phyloP scores from a whole-genome alignment of 2,329 filamentous ascomycete species.

The Diaporthe ilicicola region DNA sequence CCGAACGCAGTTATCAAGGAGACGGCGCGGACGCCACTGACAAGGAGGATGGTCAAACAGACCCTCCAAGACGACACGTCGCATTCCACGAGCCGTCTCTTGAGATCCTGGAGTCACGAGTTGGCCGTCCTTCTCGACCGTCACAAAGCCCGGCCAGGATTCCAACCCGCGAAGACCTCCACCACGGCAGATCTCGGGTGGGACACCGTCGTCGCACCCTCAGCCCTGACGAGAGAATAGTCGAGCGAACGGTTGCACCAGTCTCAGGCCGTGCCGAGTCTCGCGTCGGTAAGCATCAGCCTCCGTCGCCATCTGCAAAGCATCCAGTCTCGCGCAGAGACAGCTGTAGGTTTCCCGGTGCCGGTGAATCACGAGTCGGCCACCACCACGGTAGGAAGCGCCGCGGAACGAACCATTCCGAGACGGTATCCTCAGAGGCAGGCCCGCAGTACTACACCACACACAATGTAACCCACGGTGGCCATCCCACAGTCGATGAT shows the following conservation, averaged over 20 bases:
- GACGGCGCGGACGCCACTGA: background rate
- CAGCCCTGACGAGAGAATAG: background rate
- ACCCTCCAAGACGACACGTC: background rate
- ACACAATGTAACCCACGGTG: background rate
- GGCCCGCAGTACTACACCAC: background rate
- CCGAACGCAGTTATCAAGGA: background rate
- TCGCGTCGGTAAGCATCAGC: background rate
- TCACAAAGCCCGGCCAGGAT: background rate
- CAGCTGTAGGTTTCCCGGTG: background rate
- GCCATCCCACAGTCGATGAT: background rate
- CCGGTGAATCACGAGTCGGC: background rate
- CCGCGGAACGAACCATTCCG: background rate
- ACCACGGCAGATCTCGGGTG: conserved; percentile 9
- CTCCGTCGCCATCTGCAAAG: background rate
- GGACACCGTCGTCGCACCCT: background rate
- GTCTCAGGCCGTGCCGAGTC: background rate
- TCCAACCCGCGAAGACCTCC: conserved; percentile 4
- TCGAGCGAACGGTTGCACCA: background rate
- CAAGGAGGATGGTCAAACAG: background rate
- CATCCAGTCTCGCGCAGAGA: background rate
- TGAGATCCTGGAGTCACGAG: background rate
- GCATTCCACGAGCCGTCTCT: conserved; percentile 8
- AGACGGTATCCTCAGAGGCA: background rate
- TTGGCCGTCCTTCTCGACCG: background rate
- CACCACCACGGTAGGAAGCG: background rate